These are phyloP conservation scores for Serendipita vermifera DNA, from an alignment of 768 basidiomycete species.

Conservation along the genomic window DNA sequence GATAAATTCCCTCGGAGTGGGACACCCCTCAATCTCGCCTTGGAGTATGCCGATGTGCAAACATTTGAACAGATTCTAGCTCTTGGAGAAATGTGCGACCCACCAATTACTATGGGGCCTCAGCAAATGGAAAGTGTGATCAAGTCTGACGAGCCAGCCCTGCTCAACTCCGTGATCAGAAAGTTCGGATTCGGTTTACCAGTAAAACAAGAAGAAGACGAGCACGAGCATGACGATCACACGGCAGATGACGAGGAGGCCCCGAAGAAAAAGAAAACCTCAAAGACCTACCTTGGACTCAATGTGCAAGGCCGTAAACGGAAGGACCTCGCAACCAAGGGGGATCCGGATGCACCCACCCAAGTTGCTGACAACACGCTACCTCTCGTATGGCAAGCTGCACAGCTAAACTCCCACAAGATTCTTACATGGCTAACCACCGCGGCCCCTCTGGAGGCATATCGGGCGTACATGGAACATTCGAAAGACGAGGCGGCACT, in stretches of 20 bases:
- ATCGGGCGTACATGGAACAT: slow-evolving; percentile 34
- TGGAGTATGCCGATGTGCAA: slow-evolving; percentile 37
- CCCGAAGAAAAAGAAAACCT: slow-evolving; percentile 22
- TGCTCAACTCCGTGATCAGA: slow-evolving; percentile 46
- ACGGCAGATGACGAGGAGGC: slow-evolving; percentile 24
- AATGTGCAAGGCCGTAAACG: slow-evolving; percentile 54
- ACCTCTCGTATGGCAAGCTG: slow-evolving; percentile 35
- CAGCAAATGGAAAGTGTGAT: slow-evolving; percentile 25
- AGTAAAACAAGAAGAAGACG: slow-evolving; percentile 7
- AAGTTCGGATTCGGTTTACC: slow-evolving; percentile 31
- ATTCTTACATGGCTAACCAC: slow-evolving; percentile 38
- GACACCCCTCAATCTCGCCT: slow-evolving; percentile 20
- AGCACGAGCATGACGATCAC: slow-evolving; percentile 21
- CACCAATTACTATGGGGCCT: slow-evolving; percentile 22
- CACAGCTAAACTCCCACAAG: slow-evolving; percentile 15
- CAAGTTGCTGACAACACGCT: slow-evolving; percentile 5
- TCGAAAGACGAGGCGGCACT: slow-evolving; percentile 33
- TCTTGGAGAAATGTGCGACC: slow-evolving; percentile 18
- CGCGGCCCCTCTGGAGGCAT: slow-evolving; percentile 37
- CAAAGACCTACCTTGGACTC: slow-evolving; percentile 40
- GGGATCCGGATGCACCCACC: slow-evolving; percentile 33
- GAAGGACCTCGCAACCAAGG: slow-evolving; percentile 36
- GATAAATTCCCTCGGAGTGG: background rate
- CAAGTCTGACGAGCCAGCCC: slow-evolving; percentile 30
- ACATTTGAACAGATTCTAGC: slow-evolving; percentile 37